Conservation (phyloP, 2,329 filamentous ascomycete species). For the Diaporthe vexans region DNA sequence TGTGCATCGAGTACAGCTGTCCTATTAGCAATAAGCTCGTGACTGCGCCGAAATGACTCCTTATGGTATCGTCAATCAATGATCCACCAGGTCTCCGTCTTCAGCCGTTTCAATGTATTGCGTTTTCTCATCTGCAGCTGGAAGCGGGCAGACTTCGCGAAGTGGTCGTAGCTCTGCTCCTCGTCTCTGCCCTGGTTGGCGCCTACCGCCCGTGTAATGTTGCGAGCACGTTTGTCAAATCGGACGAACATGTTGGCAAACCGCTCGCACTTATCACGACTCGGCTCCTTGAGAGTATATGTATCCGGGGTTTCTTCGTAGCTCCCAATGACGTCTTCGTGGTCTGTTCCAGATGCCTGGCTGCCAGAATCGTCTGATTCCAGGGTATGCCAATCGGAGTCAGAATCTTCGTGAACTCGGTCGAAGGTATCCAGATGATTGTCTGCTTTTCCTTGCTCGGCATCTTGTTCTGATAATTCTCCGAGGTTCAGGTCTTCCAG, state of each 20-base stretch:
- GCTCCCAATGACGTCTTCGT: background rate
- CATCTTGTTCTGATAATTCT: background rate
- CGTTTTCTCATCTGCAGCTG: conserved; percentile 4
- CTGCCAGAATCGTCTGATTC: background rate
- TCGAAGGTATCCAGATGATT: background rate
- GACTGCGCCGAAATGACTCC: background rate
- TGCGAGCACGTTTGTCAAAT: background rate
- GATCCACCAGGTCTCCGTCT: conserved; percentile 15
- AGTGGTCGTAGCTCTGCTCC: conserved; percentile 3
- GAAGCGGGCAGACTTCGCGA: background rate
- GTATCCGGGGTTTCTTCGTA: background rate
- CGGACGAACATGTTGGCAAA: background rate
- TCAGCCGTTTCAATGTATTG: background rate
- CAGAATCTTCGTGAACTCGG: background rate
- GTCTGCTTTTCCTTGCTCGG: too few species aligned
- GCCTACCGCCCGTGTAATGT: background rate
- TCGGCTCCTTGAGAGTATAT: background rate
- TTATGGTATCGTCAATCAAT: background rate
- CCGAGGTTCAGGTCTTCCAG: background rate
- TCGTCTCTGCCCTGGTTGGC: background rate
- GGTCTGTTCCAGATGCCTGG: background rate
- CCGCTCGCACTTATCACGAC: background rate
- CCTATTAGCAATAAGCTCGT: background rate
- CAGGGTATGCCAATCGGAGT: background rate
- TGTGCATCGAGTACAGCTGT: background rate